A percentile compares a stretch with the other conserved stretches of the same genome.
Conservation (phyloP, 78 protist species). For the Speleostelium caveatum region DNA sequence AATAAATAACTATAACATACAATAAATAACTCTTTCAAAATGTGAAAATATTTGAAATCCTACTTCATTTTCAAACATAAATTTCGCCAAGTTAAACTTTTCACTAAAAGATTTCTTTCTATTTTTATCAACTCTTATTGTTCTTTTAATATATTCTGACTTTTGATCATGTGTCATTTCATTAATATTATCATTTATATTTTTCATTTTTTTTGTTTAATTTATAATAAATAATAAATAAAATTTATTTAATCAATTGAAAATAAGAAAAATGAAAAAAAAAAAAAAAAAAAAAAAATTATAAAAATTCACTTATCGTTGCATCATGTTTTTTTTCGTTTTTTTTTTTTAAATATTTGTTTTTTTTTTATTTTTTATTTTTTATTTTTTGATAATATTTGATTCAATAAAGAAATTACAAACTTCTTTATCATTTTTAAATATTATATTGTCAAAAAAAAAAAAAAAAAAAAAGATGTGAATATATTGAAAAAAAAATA, state of each 20-base stretch:
- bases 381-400: conserved; percentile 1
- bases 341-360: not conserved
- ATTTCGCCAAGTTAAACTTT: not conserved
- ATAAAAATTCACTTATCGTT: not conserved
- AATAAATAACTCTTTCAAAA: not conserved
- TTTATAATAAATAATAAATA: no score
- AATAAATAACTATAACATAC: no score
- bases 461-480: no score
- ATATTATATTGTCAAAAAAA: no score
- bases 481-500: no score
- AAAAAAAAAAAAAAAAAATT: not conserved
- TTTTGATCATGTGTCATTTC: not conserved
- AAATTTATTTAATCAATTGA: not conserved
- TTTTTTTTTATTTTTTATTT: not conserved
- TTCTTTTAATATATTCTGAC: not conserved
- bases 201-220: no score
- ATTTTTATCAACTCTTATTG: not conserved
- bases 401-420: no score
- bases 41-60: not conserved
- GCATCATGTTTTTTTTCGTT: not conserved
- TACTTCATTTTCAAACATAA: not conserved
- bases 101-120: not conserved
- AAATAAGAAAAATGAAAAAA: conserved; percentile 1
- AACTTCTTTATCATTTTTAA: no score
- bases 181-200: no score